Evolutionary conservation across 495 filamentous ascomycete species (phyloP).

Genomic region (Neurospora africana): DNA sequence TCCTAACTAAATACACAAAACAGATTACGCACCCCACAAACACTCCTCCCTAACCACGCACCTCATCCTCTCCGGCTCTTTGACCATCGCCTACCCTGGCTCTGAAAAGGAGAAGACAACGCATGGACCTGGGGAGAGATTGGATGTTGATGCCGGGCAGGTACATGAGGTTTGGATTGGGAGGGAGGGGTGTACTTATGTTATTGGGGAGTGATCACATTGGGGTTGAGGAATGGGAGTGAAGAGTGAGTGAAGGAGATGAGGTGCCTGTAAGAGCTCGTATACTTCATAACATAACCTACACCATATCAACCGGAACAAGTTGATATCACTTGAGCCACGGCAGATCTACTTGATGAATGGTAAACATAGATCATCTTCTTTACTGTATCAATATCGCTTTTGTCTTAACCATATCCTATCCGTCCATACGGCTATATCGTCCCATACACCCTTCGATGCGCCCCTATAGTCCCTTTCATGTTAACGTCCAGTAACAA

Average conservation of each 20-base stretch:
- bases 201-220: slow-evolving; percentile 58
- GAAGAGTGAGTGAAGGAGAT: neutral
- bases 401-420: neutral
- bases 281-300: too few relatives aligned
- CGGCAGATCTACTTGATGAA: neutral
- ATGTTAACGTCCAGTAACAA: neutral
- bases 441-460: neutral
- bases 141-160: slow-evolving; percentile 66
- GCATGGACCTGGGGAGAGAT: slow-evolving; percentile 52
- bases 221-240: neutral
- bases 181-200: slow-evolving; percentile 65
- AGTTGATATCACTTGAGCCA: neutral
- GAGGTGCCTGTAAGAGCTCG: too few relatives aligned
- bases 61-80: slow-evolving; percentile 56
- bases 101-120: slow-evolving; percentile 50
- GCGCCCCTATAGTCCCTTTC: neutral
- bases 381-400: neutral
- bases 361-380: neutral
- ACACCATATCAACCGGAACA: neutral
- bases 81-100: slow-evolving; percentile 62
- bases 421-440: neutral
- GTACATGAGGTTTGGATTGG: slow-evolving; percentile 83
- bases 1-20: too few relatives aligned
- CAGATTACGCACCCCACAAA: slow-evolving; percentile 62
- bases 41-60: slow-evolving; percentile 65